phyloP scores from a whole-genome alignment of 1,284 basidiomycete species.

The Hortiboletus rubellus region DNA sequence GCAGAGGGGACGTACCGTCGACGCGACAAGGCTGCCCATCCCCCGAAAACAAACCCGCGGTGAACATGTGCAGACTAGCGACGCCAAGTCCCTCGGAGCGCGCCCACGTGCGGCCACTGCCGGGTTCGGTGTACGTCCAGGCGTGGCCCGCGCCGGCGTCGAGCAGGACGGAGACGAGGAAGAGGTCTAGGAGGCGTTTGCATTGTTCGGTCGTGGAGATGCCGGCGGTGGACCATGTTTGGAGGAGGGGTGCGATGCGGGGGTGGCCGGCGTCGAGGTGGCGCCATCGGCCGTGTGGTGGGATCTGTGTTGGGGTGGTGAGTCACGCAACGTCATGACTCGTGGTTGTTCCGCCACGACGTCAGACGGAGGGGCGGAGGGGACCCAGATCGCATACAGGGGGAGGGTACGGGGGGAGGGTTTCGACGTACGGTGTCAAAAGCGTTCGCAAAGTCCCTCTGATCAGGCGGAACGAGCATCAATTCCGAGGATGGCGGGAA shows the following conservation, averaged over 20 bases:
- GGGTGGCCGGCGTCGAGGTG: constrained; percentile 76
- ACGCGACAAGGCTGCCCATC: constrained; percentile 65
- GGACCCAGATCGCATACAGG: not conserved
- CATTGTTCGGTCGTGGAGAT: constrained; percentile 62
- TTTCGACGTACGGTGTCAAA: constrained; percentile 55
- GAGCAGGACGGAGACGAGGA: constrained; percentile 89
- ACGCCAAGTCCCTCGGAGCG: constrained; percentile 93
- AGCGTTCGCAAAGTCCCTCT: constrained; percentile 83
- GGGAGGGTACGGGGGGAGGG: not conserved
- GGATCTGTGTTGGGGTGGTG: constrained; percentile 54
- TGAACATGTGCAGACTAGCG: constrained; percentile 90
- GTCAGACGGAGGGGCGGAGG: constrained; percentile 9
- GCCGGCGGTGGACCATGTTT: constrained; percentile 51
- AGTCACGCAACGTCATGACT: constrained; percentile 4
- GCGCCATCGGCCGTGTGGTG: constrained; percentile 89
- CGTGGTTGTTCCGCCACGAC: not conserved
- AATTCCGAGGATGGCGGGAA: not conserved
- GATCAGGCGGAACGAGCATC: not conserved
- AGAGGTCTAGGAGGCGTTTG: constrained; percentile 83
- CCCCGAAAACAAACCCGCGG: constrained; percentile 79
- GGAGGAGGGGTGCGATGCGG: constrained; percentile 62
- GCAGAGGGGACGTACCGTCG: constrained; percentile 55
- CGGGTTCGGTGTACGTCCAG: constrained; percentile 77
- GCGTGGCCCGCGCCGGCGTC: constrained; percentile 89
- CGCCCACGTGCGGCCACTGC: constrained; percentile 58